These are phyloP conservation scores for Paecilomyces dactylethromorphus DNA, from an alignment of 2,329 filamentous ascomycete genomes.

Conservation along the genomic window DNA sequence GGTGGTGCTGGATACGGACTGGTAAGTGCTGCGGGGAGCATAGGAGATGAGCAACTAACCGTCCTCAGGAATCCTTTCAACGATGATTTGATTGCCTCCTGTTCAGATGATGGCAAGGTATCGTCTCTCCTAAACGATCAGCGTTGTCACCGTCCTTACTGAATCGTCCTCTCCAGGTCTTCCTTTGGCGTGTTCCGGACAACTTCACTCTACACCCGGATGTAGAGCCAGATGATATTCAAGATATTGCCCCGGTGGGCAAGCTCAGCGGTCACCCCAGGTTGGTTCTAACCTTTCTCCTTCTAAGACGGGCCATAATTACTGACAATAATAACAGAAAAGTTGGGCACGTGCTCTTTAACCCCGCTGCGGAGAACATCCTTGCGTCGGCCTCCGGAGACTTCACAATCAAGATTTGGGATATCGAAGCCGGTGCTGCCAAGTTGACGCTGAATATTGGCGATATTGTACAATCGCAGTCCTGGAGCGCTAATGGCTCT, in stretches of 20 bases:
- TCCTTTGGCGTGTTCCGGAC: slow-evolving; percentile 90
- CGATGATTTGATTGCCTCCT: slow-evolving; percentile 85
- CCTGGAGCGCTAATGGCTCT: slow-evolving; percentile 86
- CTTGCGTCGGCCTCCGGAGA: slow-evolving; percentile 93
- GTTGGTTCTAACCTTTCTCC: slow-evolving; percentile 39
- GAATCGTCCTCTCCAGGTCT: slow-evolving; percentile 52
- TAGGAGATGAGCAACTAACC: slow-evolving; percentile 6
- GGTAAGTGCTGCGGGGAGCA: slow-evolving; percentile 49
- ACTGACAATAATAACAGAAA: slow-evolving; percentile 55
- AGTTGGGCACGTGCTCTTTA: slow-evolving; percentile 96
- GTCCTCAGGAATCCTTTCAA: slow-evolving; percentile 81
- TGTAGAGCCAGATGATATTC: slow-evolving; percentile 64
- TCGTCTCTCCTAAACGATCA: neutral
- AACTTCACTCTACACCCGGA: slow-evolving; percentile 80
- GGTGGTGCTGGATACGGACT: slow-evolving; percentile 94
- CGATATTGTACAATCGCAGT: slow-evolving; percentile 91
- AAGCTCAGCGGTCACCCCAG: slow-evolving; percentile 83
- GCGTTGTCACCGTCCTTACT: slow-evolving; percentile 7
- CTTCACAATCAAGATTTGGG: slow-evolving; percentile 93
- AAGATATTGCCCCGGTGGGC: slow-evolving; percentile 71
- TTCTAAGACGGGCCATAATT: slow-evolving; percentile 6
- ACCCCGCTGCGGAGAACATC: slow-evolving; percentile 90
- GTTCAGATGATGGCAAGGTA: slow-evolving; percentile 89
- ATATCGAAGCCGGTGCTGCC: slow-evolving; percentile 70
- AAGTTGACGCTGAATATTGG: slow-evolving; percentile 73